Base-by-base conservation (phyloP, 106 monocot species). In the Phalaenopsis equestris region DNA sequence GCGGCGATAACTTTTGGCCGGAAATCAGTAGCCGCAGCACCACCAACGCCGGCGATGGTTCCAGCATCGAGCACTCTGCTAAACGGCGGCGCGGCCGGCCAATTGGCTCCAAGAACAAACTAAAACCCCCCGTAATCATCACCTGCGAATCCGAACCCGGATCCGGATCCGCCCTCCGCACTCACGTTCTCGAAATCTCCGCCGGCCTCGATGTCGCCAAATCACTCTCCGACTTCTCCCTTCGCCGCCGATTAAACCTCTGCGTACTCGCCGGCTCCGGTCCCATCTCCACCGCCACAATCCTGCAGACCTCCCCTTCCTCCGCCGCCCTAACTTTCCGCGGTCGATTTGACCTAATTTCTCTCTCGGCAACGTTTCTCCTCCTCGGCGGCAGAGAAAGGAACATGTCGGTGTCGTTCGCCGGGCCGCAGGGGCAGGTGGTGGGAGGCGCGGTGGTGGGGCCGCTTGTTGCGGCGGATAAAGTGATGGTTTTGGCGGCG, bases 121-220 rank as follows among this genome's bases (percentile, higher is more conserved):
- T 39, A 9, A 70, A 70, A n/a, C 70, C 70, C 2, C 70, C 70
- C 3, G 70, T 70, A 38, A 39, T 70, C 70, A 70, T 70, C 39
- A 70, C 70, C 5, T n/a, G 70, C 12, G 70, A 70, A 19, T 64
- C 84, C 1, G 86, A 86, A 2, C 89, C 78, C 58, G 86, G 89
- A 9, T 89, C 78, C 58, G 86, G 89, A 9, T 89, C 89, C 6
- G 86, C 89, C 39, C 84, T 94, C 84, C 84, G 84, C 19, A 83
- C 91, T 10, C 91, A 91, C 80, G 84, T 94, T 11, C 82, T 94
- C 30, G 94, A 94, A 79, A 87, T 94, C 81, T 79, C 91, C 73
- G 77, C 73, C 55, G 89, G 94, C 58, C 83, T 84, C 47, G 94
- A 94, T 75, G 80, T 94, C 18, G 84, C 78, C 41, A 87, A 84